Evolutionary conservation across 2,329 filamentous ascomycete genomes (phyloP).

Genomic region (Colletotrichum shisoi): DNA sequence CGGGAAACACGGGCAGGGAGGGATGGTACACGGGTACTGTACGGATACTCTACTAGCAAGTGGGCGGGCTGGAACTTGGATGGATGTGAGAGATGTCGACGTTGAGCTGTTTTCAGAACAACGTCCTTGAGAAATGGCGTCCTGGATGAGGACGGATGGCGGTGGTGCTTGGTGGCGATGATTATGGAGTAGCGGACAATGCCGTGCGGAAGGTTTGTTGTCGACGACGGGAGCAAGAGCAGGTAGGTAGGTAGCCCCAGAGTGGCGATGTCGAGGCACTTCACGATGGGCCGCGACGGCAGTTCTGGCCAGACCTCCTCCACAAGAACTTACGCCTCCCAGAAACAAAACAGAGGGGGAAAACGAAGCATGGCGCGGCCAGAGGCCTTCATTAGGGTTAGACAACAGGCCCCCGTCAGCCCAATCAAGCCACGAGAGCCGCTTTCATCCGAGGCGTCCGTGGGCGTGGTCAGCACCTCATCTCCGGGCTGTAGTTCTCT

Average conservation of each 20-base stretch:
- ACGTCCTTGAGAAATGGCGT: background rate
- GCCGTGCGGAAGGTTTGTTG: background rate
- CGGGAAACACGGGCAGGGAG: slow-evolving; percentile 3
- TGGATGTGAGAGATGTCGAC: slow-evolving; percentile 10
- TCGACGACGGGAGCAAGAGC: too few species aligned
- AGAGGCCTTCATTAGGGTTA: background rate
- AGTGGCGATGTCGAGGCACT: slow-evolving; percentile 1
- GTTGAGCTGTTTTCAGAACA: slow-evolving; percentile 14
- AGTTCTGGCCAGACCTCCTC: background rate
- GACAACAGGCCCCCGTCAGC: slow-evolving; percentile 9
- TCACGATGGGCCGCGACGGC: background rate
- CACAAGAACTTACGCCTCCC: background rate
- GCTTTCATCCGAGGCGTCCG: slow-evolving; percentile 35
- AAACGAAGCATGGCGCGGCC: slow-evolving; percentile 2
- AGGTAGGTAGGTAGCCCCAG: too few species aligned
- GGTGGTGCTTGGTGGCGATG: too few species aligned
- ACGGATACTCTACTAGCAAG: too few species aligned
- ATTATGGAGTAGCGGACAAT: background rate
- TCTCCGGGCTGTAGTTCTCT: slow-evolving; percentile 23
- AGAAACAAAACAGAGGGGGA: background rate
- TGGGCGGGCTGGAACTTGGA: slow-evolving; percentile 5
- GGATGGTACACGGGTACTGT: slow-evolving; percentile 1
- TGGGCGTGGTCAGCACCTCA: slow-evolving; percentile 17
- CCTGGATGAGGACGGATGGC: too few species aligned
- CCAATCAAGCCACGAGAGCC: slow-evolving; percentile 13